Evolutionary conservation across 176 grass and related monocot species (phyloP).

Genomic region (Oropetium thomaeum): DNA sequence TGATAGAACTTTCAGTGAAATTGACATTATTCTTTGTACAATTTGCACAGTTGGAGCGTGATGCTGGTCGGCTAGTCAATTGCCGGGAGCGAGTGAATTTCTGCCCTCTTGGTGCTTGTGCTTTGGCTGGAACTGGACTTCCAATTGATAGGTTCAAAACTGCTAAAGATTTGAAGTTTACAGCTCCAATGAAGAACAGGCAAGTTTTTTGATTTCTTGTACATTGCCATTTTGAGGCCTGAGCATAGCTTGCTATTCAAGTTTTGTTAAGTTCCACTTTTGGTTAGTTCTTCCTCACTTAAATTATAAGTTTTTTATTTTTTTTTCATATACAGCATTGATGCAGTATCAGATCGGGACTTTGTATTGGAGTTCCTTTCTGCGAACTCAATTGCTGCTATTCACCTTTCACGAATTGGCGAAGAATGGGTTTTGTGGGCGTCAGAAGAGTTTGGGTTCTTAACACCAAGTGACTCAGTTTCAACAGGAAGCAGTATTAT

Average conservation of each 20-base stretch:
- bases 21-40: conserved; percentile 13
- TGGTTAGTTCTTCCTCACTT: conserved; percentile 3
- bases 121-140: conserved; percentile 96
- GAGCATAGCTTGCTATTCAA: conserved; percentile 14
- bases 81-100: conserved; percentile 93
- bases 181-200: conserved; percentile 96
- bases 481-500: conserved; percentile 89
- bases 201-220: conserved; percentile 26
- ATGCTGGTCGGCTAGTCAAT: conserved; percentile 73
- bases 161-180: conserved; percentile 80
- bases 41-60: conserved; percentile 73
- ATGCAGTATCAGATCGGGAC: conserved; percentile 97
- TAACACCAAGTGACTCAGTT: conserved; percentile 71
- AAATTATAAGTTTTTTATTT: background rate
- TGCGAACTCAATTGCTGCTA: conserved; percentile 77
- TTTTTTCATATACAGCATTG: conserved; percentile 57
- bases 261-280: background rate
- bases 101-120: conserved; percentile 95
- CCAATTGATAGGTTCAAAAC: conserved; percentile 93
- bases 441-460: conserved; percentile 95
- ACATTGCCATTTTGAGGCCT: background rate
- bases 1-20: background rate
- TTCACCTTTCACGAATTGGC: conserved; percentile 94
- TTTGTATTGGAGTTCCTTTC: conserved; percentile 93
- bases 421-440: conserved; percentile 99